These are phyloP conservation scores for Diaporthe batatas DNA, from an alignment of 2,329 filamentous ascomycete genomes.

Conservation along the genomic window DNA sequence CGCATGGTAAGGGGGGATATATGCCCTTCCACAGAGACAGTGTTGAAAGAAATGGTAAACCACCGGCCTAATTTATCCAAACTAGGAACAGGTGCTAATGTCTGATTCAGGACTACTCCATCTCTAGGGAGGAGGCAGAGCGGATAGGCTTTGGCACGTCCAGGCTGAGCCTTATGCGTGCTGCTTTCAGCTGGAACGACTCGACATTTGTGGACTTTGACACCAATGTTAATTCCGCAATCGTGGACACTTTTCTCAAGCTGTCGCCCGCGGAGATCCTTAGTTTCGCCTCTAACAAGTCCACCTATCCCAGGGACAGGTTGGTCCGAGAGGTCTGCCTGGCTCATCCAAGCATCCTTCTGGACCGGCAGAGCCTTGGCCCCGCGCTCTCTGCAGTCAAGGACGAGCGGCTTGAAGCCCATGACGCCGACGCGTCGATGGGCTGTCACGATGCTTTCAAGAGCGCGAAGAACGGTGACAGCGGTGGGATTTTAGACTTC, in stretches of 20 bases:
- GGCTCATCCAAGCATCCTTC: constrained; percentile 50
- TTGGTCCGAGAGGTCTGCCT: constrained; percentile 59
- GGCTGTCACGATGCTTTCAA: not conserved
- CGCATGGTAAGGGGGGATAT: constrained; percentile 60
- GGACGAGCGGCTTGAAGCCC: constrained; percentile 24
- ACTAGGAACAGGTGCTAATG: not conserved
- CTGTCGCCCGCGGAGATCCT: constrained; percentile 64
- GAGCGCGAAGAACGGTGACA: constrained; percentile 1
- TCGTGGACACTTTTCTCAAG: constrained; percentile 63
- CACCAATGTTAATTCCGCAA: constrained; percentile 51
- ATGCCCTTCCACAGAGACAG: constrained; percentile 59
- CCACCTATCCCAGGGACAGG: constrained; percentile 56
- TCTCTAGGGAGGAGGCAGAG: constrained; percentile 15
- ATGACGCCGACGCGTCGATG: no score
- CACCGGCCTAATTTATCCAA: no score
- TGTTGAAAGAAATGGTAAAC: constrained; percentile 52
- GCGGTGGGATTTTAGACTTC: constrained; percentile 39
- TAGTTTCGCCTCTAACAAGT: constrained; percentile 60
- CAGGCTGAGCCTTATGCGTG: constrained; percentile 36
- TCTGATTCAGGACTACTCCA: constrained; percentile 2
- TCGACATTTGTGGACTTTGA: constrained; percentile 45
- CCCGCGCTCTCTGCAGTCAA: constrained; percentile 29
- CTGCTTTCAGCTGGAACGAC: constrained; percentile 50
- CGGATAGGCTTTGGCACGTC: constrained; percentile 41
- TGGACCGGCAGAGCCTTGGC: constrained; percentile 37